Base-by-base conservation (phyloP, 2,329 filamentous ascomycete genomes). In the Hymenoscyphus fraxineus region DNA sequence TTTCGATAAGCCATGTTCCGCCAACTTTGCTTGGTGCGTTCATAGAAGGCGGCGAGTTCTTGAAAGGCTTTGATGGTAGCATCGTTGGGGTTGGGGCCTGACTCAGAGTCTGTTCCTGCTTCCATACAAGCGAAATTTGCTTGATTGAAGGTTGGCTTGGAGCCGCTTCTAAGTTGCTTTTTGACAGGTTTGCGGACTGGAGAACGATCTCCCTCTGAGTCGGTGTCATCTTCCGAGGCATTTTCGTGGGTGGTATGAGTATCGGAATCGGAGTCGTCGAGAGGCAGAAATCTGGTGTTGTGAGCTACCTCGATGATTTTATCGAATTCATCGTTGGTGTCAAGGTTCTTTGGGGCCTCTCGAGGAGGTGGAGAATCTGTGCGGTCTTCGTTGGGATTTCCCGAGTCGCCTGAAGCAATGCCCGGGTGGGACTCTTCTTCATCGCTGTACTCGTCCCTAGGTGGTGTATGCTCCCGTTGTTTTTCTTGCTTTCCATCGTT, bases 21-120 rank as follows among this genome's bases (percentile, higher is more conserved):
- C 90, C 91, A 97, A 41, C 86, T 83, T 72, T 97, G 93, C 47
- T 87, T 83, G n/a, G 85, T 85, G 6, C 88, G 82, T 4, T 83
- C 84, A 75, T 97, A 96, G 75, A 94, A 89, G 61, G 88, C 83
- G 54, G 85, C 83, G 91, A 97, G 93, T 69, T 90, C 82, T 71
- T 92, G 85, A 5, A 97, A 80, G 1, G 95, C 80, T 58, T 89
- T 83, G 60, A 97, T 93, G 0, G 91, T 96, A 13, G 83, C 80
- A 1, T 80, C 79, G 73, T 97, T 98, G 0, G 92, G 91, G 69
- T 90, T 91, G 13, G 78, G 74, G 0, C 77, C 72, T 1, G 61
- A 58, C 1, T 15, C 77, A 74, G 66, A 38, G 6, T 77, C 79
- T 1, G 77, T 80, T 10, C 84, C 83, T 1, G 82, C 83, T 40